Percentiles rank a stretch among this genome's conserved stretches.
Conservation (phyloP, 1,284 basidiomycete genomes). For the Cryptococcus hybrid region DNA sequence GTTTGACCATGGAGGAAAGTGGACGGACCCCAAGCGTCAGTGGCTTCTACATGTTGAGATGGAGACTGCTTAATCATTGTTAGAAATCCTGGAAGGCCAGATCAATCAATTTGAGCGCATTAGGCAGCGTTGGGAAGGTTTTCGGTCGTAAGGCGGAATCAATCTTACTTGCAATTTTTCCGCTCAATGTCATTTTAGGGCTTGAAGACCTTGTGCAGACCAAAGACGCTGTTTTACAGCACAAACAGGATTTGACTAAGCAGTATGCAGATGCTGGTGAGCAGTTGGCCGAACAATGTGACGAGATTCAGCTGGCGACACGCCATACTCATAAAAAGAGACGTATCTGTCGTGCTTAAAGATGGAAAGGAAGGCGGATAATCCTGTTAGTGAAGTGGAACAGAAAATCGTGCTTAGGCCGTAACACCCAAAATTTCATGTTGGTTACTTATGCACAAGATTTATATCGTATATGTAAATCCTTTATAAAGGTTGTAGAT, state of each 20-base stretch:
- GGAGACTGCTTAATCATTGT: background rate
- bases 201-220: conserved; percentile 4
- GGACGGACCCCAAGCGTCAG: background rate
- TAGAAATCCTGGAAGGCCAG: background rate
- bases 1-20: background rate
- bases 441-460: too few relatives aligned
- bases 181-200: background rate
- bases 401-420: too few relatives aligned
- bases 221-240: conserved; percentile 11
- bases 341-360: background rate
- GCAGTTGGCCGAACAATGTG: conserved; percentile 12
- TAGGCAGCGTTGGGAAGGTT: background rate
- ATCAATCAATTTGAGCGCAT: background rate
- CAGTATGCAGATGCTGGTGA: conserved; percentile 13
- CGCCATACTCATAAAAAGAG: conserved; percentile 1
- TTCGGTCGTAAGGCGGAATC: background rate
- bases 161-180: too few relatives aligned
- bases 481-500: too few relatives aligned
- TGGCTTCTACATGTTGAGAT: background rate
- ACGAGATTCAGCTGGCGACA: conserved; percentile 10
- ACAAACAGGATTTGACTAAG: conserved; percentile 13
- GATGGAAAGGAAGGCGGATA: background rate
- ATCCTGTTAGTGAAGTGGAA: too few relatives aligned
- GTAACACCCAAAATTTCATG: too few relatives aligned
- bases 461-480: too few relatives aligned